Percentiles rank a stretch among this genome's conserved stretches.
Conservation (phyloP, 345 rosid species). For the Punica granatum region DNA sequence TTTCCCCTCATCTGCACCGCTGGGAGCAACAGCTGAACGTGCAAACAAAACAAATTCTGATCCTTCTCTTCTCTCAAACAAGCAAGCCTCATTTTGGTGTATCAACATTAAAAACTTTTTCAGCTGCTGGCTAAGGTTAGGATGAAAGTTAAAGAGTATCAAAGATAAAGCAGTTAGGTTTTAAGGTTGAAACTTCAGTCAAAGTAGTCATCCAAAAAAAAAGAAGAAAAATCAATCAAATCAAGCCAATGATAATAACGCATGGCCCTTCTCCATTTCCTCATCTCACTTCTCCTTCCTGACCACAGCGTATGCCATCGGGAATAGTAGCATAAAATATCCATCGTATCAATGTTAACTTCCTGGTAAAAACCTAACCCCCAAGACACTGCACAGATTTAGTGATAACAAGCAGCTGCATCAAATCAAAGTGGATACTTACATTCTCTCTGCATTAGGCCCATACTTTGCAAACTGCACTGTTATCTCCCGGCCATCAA, state of each 20-base stretch:
- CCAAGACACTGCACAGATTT: background rate
- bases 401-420: background rate
- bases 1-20: background rate
- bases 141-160: background rate
- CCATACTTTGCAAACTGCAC: constrained; percentile 98
- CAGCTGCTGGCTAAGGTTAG: background rate
- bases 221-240: too few relatives aligned
- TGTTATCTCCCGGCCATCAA: constrained; percentile 95
- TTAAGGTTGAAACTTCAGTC: too few relatives aligned
- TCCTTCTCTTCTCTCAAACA: background rate
- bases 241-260: background rate
- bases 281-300: background rate
- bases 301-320: background rate
- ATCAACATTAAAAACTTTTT: background rate
- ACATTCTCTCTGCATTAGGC: constrained; percentile 95
- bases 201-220: too few relatives aligned
- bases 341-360: background rate
- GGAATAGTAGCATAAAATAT: too few relatives aligned
- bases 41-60: background rate
- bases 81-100: background rate
- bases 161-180: background rate
- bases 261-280: background rate
- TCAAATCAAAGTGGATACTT: constrained; percentile 15
- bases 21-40: background rate
- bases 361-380: background rate